Percentiles rank a stretch among this genome's conserved stretches.
Evolutionary conservation across 1,139 yeast genomes (phyloP).

Genomic region (Scheffersomyces quercinus): DNA sequence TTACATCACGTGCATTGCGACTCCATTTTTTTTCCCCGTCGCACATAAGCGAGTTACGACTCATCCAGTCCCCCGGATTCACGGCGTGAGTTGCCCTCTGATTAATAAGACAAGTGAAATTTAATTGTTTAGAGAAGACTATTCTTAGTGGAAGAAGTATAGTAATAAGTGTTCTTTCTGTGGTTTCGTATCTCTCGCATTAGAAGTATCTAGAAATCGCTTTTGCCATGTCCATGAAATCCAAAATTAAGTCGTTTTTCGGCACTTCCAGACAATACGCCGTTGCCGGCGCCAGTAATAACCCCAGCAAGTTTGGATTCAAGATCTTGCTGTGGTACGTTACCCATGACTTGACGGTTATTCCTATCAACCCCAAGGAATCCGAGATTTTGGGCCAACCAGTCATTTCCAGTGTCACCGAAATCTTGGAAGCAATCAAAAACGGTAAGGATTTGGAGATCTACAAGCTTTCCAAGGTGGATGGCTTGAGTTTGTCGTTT

Average conservation of each 20-base stretch:
- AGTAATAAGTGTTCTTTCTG: too few relatives aligned
- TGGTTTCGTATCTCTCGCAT: not conserved
- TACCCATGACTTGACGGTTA: constrained; percentile 55
- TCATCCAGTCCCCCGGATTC: too few relatives aligned
- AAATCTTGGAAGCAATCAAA: constrained; percentile 28
- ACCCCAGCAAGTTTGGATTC: constrained; percentile 67
- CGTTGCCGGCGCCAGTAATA: constrained; percentile 74
- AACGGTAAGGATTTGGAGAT: constrained; percentile 23
- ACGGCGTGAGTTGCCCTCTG: too few relatives aligned
- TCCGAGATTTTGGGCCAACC: constrained; percentile 45
- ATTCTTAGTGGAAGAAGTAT: too few relatives aligned
- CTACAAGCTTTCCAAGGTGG: constrained; percentile 29
- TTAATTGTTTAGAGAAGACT: too few relatives aligned
- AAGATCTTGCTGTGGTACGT: constrained; percentile 72
- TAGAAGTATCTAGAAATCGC: not conserved
- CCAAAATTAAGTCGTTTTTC: constrained; percentile 49
- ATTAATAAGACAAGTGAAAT: too few relatives aligned
- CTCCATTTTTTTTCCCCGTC: too few relatives aligned
- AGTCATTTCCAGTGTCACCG: constrained; percentile 37
- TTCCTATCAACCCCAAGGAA: constrained; percentile 66
- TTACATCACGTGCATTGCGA: too few relatives aligned
- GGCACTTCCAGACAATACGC: constrained; percentile 54
- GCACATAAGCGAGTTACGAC: too few relatives aligned
- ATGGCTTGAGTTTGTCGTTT: constrained; percentile 58
- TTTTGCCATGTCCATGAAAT: constrained; percentile 38